Evolutionary conservation across 352 stramenopile genomes (phyloP).

Genomic region (Phytophthora brassicae): DNA sequence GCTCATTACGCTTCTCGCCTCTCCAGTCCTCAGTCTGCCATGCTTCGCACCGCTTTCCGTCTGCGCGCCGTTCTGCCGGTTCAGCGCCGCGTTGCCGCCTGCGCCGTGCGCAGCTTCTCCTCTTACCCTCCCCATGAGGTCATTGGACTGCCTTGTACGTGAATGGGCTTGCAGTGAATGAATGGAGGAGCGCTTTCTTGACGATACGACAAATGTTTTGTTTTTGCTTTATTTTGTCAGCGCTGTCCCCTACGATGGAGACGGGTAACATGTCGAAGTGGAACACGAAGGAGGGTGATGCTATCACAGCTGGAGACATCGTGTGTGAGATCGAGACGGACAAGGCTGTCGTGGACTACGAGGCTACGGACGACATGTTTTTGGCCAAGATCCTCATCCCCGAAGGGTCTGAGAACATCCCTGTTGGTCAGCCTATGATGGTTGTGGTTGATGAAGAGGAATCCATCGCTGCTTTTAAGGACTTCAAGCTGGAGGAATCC

Average conservation of each 20-base stretch:
- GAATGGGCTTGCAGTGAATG: not conserved
- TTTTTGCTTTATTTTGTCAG: constrained; percentile 29
- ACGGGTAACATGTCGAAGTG: constrained; percentile 95
- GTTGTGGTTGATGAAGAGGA: constrained; percentile 93
- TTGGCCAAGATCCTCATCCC: constrained; percentile 96
- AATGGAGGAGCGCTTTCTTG: not conserved
- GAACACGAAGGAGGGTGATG: constrained; percentile 92
- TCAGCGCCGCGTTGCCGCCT: constrained; percentile 40
- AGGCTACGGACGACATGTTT: constrained; percentile 96
- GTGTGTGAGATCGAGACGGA: constrained; percentile 98
- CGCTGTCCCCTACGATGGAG: constrained; percentile 98
- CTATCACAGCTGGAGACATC: constrained; percentile 92
- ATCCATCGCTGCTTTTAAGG: constrained; percentile 61
- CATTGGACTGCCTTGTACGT: constrained; percentile 73
- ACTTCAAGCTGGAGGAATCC: constrained; percentile 75
- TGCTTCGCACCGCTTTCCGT: constrained; percentile 69
- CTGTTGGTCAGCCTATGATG: constrained; percentile 94
- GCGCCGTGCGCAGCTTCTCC: constrained; percentile 51
- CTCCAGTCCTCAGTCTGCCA: constrained; percentile 19
- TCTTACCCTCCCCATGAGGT: constrained; percentile 82
- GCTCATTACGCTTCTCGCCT: constrained; percentile 25
- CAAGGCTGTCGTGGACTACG: constrained; percentile 99
- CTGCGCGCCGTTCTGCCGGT: constrained; percentile 36
- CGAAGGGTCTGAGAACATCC: constrained; percentile 89
- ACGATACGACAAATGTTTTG: constrained; percentile 5